Conservation (phyloP, 2,329 filamentous ascomycete species). For the Nemania abortiva region DNA sequence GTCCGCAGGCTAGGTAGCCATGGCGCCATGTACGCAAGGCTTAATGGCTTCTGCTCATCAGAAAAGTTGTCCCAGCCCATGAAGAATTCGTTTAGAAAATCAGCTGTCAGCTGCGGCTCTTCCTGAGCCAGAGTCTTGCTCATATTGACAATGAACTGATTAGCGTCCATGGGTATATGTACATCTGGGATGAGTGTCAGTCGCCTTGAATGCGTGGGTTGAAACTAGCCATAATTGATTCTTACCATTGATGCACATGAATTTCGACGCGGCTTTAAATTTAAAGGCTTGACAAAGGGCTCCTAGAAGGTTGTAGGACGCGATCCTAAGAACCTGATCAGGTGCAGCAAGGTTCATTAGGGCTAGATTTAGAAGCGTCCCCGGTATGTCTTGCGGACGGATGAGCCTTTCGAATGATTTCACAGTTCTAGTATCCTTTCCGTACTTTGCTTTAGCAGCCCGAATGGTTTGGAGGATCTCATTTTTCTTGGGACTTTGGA, state of each 20-base stretch:
- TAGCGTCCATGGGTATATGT: constrained; percentile 72
- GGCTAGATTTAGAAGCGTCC: constrained; percentile 75
- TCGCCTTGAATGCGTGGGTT: not conserved
- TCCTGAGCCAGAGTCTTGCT: constrained; percentile 72
- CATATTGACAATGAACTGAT: constrained; percentile 73
- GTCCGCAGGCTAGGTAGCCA: constrained; percentile 74
- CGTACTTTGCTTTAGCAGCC: constrained; percentile 71
- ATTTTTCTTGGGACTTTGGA: constrained; percentile 73
- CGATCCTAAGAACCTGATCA: constrained; percentile 69
- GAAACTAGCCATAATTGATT: constrained; percentile 10
- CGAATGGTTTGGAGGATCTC: constrained; percentile 74
- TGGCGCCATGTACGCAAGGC: constrained; percentile 76
- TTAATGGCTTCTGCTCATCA: constrained; percentile 74
- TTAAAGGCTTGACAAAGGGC: constrained; percentile 76
- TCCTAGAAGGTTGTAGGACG: constrained; percentile 76
- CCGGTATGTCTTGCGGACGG: constrained; percentile 76
- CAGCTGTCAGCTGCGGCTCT: constrained; percentile 75
- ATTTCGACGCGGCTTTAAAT: constrained; percentile 70
- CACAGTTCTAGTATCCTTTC: constrained; percentile 70
- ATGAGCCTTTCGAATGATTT: constrained; percentile 75
- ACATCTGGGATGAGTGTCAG: constrained; percentile 61
- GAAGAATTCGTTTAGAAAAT: constrained; percentile 80
- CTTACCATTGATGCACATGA: constrained; percentile 72
- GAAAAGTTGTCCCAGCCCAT: constrained; percentile 78
- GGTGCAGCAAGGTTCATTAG: constrained; percentile 74